phyloP scores from a whole-genome alignment of 176 grass and related monocot species.

The Urochloa ruziziensis region DNA sequence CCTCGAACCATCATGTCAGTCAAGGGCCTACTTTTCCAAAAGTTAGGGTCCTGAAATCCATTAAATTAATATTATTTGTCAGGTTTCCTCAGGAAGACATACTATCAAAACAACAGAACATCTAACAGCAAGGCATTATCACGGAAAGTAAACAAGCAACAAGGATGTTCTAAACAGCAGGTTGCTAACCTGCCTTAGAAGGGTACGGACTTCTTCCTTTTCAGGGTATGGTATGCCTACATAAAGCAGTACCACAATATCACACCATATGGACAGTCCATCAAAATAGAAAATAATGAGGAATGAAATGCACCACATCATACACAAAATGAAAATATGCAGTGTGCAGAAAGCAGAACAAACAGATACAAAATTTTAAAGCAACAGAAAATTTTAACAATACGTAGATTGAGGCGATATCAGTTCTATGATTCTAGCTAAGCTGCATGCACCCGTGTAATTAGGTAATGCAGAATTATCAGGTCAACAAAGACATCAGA shows the following conservation, averaged over 20 bases:
- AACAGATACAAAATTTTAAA: conserved; percentile 10
- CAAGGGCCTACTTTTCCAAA: conserved; percentile 82
- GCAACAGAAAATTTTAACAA: background rate
- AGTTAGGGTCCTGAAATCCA: conserved; percentile 70
- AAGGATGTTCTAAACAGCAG: conserved; percentile 14
- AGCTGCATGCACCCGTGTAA: background rate
- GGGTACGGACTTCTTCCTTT: conserved; percentile 94
- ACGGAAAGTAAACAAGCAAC: conserved; percentile 26
- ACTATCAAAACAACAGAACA: conserved; percentile 18
- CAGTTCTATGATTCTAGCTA: background rate
- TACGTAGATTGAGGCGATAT: conserved; percentile 12
- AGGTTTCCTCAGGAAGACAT: conserved; percentile 27
- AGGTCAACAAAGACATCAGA: background rate
- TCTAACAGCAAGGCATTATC: background rate
- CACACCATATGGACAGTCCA: conserved; percentile 44
- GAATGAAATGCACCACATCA: conserved; percentile 2
- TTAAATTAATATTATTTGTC: conserved; percentile 14
- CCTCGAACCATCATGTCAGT: conserved; percentile 90
- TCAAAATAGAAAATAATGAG: conserved; percentile 33
- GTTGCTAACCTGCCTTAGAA: conserved; percentile 84
- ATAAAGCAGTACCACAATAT: conserved; percentile 53
- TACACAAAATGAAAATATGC: conserved; percentile 9
- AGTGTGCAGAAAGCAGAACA: background rate
- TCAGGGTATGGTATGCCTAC: conserved; percentile 93
- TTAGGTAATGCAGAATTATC: background rate